These are phyloP conservation scores for Crassisporium funariophilum DNA, from an alignment of 768 basidiomycete genomes.

Conservation along the genomic window DNA sequence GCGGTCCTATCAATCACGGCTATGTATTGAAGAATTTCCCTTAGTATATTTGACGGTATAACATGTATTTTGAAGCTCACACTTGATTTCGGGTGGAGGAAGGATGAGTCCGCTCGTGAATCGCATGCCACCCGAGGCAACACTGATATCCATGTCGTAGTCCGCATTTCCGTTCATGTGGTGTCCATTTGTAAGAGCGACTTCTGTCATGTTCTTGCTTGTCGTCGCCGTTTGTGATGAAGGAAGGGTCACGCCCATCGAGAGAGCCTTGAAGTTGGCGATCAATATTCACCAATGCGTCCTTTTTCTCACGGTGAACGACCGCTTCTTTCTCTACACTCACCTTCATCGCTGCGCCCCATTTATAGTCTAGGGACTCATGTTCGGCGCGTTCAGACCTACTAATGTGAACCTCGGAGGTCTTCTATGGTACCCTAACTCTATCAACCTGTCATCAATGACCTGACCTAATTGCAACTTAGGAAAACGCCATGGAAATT, in stretches of 20 bases:
- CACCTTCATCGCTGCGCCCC: conserved; percentile 3
- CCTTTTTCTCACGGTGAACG: conserved; percentile 35
- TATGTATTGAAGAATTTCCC: conserved; percentile 31
- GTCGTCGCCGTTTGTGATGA: conserved; percentile 25
- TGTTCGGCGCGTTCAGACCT: conserved; percentile 88
- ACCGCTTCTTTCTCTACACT: conserved; percentile 17
- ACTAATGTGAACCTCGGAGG: conserved; percentile 69
- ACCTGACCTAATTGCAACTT: conserved; percentile 8
- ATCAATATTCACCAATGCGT: neutral
- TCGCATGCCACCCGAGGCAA: conserved; percentile 38
- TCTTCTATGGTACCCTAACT: conserved; percentile 72
- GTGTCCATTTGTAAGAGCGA: conserved; percentile 44
- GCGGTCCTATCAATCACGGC: conserved; percentile 97
- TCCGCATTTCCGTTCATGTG: conserved; percentile 43
- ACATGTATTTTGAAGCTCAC: conserved; percentile 44
- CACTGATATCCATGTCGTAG: conserved; percentile 40
- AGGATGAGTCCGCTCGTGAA: conserved; percentile 89
- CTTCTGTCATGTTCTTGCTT: conserved; percentile 50
- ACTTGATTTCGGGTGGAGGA: conserved; percentile 95
- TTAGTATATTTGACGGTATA: conserved; percentile 6
- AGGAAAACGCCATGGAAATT: conserved; percentile 97
- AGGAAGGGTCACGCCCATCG: conserved; percentile 3
- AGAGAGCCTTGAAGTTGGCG: neutral
- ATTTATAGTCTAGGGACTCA: conserved; percentile 35
- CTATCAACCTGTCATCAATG: neutral